phyloP scores from a whole-genome alignment of 2,329 filamentous ascomycete species.

The Fusarium beomiforme region DNA sequence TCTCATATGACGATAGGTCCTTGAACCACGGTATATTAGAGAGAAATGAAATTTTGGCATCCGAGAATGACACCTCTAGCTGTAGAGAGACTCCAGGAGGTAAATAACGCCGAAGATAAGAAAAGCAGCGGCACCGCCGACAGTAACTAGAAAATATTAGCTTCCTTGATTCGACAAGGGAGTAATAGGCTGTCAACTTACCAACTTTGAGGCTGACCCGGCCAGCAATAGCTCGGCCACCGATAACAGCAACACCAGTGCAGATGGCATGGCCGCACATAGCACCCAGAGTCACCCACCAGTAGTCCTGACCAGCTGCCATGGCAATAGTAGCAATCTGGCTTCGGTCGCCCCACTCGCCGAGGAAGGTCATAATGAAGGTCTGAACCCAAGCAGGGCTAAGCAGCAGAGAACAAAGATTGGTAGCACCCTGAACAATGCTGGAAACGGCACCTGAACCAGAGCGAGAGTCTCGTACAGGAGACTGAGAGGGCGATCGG shows the following conservation, averaged over 20 bases:
- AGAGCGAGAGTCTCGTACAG: constrained; percentile 68
- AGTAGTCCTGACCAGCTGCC: constrained; percentile 98
- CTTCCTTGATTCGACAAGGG: neutral
- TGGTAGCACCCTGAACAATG: constrained; percentile 74
- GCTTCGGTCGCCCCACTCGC: constrained; percentile 97
- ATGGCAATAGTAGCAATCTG: constrained; percentile 99
- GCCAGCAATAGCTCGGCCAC: constrained; percentile 91
- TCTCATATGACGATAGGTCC: constrained; percentile 12
- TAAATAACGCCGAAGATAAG: constrained; percentile 93
- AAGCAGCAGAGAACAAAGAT: constrained; percentile 86
- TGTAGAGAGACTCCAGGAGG: constrained; percentile 79
- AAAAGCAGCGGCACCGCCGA: constrained; percentile 92
- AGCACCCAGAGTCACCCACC: constrained; percentile 96
- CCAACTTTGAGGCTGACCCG: constrained; percentile 94
- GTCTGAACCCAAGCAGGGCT: constrained; percentile 99
- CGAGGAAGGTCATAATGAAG: constrained; percentile 98
- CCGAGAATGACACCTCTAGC: constrained; percentile 45
- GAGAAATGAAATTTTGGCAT: constrained; percentile 9
- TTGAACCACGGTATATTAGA: constrained; percentile 22
- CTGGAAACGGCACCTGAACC: constrained; percentile 51
- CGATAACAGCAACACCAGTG: constrained; percentile 90
- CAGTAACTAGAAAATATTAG: constrained; percentile 72
- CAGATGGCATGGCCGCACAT: constrained; percentile 88
- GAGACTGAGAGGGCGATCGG: constrained; percentile 82
- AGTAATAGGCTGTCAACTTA: constrained; percentile 63